phyloP scores from a whole-genome alignment of 495 filamentous ascomycete genomes.

The Sordaria brevicollis region DNA sequence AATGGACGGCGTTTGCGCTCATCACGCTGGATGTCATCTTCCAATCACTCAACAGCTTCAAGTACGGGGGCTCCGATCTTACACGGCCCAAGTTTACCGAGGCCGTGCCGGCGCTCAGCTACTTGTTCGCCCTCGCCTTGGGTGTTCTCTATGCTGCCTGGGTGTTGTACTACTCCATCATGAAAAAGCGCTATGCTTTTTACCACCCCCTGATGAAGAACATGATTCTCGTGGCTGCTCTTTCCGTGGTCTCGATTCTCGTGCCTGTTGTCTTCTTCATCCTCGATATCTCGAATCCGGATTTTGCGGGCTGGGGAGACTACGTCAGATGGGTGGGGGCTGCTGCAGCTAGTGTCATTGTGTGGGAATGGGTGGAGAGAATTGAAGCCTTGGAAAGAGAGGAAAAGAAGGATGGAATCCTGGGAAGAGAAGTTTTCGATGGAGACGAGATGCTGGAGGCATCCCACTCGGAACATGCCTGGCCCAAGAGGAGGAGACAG shows the following conservation, averaged over 20 bases:
- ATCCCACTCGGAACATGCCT: slow-evolving; percentile 38
- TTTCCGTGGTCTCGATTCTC: slow-evolving; percentile 70
- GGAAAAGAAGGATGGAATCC: slow-evolving; percentile 89
- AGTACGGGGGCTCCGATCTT: slow-evolving; percentile 39
- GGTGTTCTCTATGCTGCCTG: slow-evolving; percentile 87
- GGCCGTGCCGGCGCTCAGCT: slow-evolving; percentile 86
- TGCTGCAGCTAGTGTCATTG: slow-evolving; percentile 88
- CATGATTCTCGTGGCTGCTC: slow-evolving; percentile 71
- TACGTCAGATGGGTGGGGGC: slow-evolving; percentile 98
- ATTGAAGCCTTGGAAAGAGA: slow-evolving; percentile 94
- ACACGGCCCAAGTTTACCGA: slow-evolving; percentile 67
- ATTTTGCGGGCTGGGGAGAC: slow-evolving; percentile 89
- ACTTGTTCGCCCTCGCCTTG: slow-evolving; percentile 83
- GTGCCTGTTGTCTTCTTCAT: slow-evolving; percentile 95
- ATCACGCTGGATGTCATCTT: slow-evolving; percentile 87
- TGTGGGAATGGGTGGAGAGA: slow-evolving; percentile 99
- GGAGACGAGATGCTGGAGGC: slow-evolving; percentile 91
- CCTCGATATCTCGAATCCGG: slow-evolving; percentile 77
- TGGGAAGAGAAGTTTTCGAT: slow-evolving; percentile 90
- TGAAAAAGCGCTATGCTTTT: slow-evolving; percentile 87
- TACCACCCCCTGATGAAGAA: slow-evolving; percentile 90
- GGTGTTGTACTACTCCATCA: slow-evolving; percentile 90
- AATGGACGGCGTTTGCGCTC: slow-evolving; percentile 92
- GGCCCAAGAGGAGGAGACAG: slow-evolving; percentile 26
- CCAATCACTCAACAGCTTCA: slow-evolving; percentile 77